These are phyloP conservation scores for Pistacia integerrima DNA, from an alignment of 345 rosid species.

Conservation along the genomic window DNA sequence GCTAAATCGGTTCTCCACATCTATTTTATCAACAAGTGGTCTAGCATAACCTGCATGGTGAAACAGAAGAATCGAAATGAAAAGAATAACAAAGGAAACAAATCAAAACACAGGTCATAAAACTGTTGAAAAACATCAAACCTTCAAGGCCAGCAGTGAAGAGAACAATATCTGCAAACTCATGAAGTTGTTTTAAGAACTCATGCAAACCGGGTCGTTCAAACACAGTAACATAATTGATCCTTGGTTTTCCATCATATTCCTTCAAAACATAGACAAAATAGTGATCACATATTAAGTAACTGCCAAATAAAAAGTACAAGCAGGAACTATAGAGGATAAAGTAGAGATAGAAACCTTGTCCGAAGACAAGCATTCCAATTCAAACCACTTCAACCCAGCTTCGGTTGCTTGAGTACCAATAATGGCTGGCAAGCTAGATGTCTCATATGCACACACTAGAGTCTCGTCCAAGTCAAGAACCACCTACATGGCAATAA, in stretches of 20 bases:
- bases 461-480: slow-evolving; percentile 75
- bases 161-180: slow-evolving; percentile 57
- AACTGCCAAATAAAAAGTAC: background rate
- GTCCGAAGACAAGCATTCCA: slow-evolving; percentile 57
- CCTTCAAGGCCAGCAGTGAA: slow-evolving; percentile 71
- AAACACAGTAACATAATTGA: slow-evolving; percentile 53
- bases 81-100: background rate
- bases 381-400: slow-evolving; percentile 65
- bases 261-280: slow-evolving; percentile 37
- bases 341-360: slow-evolving; percentile 33
- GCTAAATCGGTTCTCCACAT: slow-evolving; percentile 41
- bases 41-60: slow-evolving; percentile 52
- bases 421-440: slow-evolving; percentile 46
- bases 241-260: slow-evolving; percentile 42
- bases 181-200: slow-evolving; percentile 44
- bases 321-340: background rate
- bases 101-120: background rate
- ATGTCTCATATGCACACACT: slow-evolving; percentile 62
- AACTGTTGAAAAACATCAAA: slow-evolving; percentile 14
- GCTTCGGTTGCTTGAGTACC: slow-evolving; percentile 52
- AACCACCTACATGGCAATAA: slow-evolving; percentile 45
- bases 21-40: slow-evolving; percentile 63
- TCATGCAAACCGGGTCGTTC: slow-evolving; percentile 64
- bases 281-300: background rate
- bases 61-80: background rate